Evolutionary conservation across 352 stramenopile genomes (phyloP).

Genomic region (Phytopythium oedochilum): DNA sequence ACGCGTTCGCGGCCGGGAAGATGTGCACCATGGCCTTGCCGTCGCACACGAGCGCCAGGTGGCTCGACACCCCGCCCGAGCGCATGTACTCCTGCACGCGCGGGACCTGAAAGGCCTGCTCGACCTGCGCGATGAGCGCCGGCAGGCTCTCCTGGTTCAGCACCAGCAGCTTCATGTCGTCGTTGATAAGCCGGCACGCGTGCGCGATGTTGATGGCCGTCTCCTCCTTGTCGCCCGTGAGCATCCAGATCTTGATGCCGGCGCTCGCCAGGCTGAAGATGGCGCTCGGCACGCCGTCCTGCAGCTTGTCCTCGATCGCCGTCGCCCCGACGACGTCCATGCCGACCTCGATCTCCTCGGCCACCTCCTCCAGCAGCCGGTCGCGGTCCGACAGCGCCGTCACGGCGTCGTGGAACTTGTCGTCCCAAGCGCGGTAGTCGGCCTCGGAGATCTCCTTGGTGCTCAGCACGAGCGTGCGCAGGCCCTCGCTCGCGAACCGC

Average conservation of each 20-base stretch:
- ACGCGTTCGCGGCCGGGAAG: slow-evolving; percentile 49
- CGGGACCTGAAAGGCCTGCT: slow-evolving; percentile 36
- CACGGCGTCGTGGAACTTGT: slow-evolving; percentile 50
- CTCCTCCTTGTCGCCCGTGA: slow-evolving; percentile 94
- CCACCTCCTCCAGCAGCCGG: slow-evolving; percentile 42
- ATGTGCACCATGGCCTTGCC: slow-evolving; percentile 71
- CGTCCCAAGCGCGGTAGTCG: slow-evolving; percentile 64
- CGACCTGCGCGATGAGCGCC: slow-evolving; percentile 41
- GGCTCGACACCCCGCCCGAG: slow-evolving; percentile 32
- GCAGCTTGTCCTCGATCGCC: slow-evolving; percentile 93
- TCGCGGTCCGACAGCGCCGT: slow-evolving; percentile 59
- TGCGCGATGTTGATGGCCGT: slow-evolving; percentile 93
- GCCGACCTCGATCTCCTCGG: slow-evolving; percentile 53
- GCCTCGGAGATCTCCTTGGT: slow-evolving; percentile 46
- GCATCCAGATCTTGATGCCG: slow-evolving; percentile 94
- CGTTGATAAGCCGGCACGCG: slow-evolving; percentile 66
- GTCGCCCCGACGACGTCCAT: slow-evolving; percentile 88
- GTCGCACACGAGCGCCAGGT: slow-evolving; percentile 59
- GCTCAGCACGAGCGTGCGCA: slow-evolving; percentile 80
- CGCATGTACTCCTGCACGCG: slow-evolving; percentile 47
- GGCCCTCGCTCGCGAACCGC: slow-evolving; percentile 73
- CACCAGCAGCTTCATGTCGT: slow-evolving; percentile 47
- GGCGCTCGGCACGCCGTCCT: slow-evolving; percentile 82
- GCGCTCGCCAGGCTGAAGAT: slow-evolving; percentile 85
- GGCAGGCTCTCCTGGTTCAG: slow-evolving; percentile 47